Conservation (phyloP, 257 asterid species). For the Scutellaria barbata region DNA sequence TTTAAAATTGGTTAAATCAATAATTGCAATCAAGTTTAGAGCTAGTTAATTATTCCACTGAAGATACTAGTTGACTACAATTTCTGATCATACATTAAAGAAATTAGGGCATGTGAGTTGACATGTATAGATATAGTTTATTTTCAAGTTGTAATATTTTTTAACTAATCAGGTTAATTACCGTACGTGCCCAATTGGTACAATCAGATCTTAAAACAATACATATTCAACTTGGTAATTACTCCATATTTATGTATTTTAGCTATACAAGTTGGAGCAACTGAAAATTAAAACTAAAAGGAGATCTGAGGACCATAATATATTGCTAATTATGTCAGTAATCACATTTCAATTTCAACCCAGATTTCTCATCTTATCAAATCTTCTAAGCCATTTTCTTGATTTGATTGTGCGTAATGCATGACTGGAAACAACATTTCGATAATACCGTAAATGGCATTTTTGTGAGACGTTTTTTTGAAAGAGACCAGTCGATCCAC, state of each 20-base stretch:
- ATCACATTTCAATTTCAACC: slow-evolving; percentile 27
- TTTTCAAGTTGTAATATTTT: background rate
- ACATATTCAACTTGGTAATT: too few relatives aligned
- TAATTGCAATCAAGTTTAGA: background rate
- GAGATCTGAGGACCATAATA: too few relatives aligned
- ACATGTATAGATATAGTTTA: background rate
- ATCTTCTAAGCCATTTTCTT: background rate
- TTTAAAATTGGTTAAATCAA: background rate
- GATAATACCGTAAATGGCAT: background rate
- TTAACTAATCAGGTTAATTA: background rate
- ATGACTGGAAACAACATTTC: background rate
- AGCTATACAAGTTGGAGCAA: too few relatives aligned
- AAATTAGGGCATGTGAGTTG: slow-evolving; percentile 19
- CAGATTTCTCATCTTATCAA: slow-evolving; percentile 6
- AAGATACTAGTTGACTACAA: slow-evolving; percentile 9
- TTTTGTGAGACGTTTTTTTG: too few relatives aligned
- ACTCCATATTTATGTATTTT: background rate
- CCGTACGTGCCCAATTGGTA: slow-evolving; percentile 22
- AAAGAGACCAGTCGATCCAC: too few relatives aligned
- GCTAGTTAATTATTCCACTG: background rate
- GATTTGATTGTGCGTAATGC: slow-evolving; percentile 6
- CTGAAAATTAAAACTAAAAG: too few relatives aligned
- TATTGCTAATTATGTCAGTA: background rate
- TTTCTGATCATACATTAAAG: background rate
- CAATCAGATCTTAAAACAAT: slow-evolving; percentile 16